Base-by-base conservation (phyloP, 345 rosid species). In the Arabidopsis suecica region DNA sequence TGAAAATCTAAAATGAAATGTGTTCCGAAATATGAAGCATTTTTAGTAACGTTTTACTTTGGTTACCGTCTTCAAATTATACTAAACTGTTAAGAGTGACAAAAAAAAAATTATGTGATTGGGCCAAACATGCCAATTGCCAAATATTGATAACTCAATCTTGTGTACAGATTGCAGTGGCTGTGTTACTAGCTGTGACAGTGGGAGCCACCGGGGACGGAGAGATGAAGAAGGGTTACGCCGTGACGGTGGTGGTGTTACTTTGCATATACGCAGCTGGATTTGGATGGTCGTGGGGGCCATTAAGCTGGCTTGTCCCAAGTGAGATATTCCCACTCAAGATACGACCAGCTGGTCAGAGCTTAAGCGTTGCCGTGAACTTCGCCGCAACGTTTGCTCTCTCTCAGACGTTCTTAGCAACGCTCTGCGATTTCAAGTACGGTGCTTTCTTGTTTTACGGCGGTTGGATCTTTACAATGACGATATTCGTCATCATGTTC, bases 251-350 rank as follows among this genome's bases (percentile, higher is more conserved):
- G 57, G 80, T 86, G 14, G 22, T 68, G 12, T 61, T 87, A 16
- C 77, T 89, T 18, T 78, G 88, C 61, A 25, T 83, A 25, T 87
- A 82, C 62, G 78, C 88, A 42, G 69, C 82, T 51, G 90, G 84
- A 22, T 89, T 86, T 67, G 95, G 91, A 1, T 89, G 95, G 95
- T 89, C 95, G 14, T 89, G 95, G 91, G 95, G 91, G 1, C 95
- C 95, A 10, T 42, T 89, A 2, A 84, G 87, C 44, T 89, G 95
- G 95, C 53, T 89, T 13, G 85, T 89, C 61, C 83, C 95, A 0
- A 89, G 91, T 32, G 95, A 87, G 65, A 86, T 77, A 41, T 89
- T 83, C 74, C 88, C 90, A 0, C 30, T 89, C 3, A 89, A 89
- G 72, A 81, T 83, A 13, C 80, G 95, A 10, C 83, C 77, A 4